These are phyloP conservation scores for Epichloe glyceriae DNA, from an alignment of 2,329 filamentous ascomycete species.

Conservation along the genomic window DNA sequence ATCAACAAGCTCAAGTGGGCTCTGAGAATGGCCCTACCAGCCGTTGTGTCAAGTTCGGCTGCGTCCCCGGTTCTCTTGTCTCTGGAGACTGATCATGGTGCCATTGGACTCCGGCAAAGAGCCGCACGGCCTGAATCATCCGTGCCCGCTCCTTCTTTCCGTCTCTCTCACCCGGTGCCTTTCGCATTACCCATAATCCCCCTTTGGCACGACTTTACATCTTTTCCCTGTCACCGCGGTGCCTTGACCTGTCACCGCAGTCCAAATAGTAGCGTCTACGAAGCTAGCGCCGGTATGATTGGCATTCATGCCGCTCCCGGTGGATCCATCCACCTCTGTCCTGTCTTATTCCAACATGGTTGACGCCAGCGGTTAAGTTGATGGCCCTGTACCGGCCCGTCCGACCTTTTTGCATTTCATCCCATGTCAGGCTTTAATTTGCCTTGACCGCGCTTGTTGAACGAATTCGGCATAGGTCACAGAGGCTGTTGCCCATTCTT, in stretches of 20 bases:
- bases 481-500: neutral
- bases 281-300: conserved; percentile 1
- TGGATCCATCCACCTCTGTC: conserved; percentile 1
- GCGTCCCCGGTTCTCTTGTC: conserved; percentile 3
- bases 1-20: neutral
- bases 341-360: neutral
- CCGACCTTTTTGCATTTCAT: conserved; percentile 1
- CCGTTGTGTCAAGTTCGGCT: conserved; percentile 6
- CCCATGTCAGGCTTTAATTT: conserved; percentile 1
- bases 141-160: conserved; percentile 1
- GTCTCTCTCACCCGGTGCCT: neutral
- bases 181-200: neutral
- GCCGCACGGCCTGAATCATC: conserved; percentile 6
- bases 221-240: neutral
- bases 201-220: neutral
- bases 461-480: neutral
- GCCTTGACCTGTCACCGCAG: neutral
- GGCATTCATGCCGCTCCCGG: conserved; percentile 4
- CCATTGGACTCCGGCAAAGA: neutral
- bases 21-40: conserved; percentile 1
- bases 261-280: neutral
- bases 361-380: neutral
- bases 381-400: neutral
- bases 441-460: neutral
- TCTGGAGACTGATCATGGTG: conserved; percentile 1